phyloP scores from a whole-genome alignment of 352 stramenopile genomes.

The Phytopythium oedochilum region DNA sequence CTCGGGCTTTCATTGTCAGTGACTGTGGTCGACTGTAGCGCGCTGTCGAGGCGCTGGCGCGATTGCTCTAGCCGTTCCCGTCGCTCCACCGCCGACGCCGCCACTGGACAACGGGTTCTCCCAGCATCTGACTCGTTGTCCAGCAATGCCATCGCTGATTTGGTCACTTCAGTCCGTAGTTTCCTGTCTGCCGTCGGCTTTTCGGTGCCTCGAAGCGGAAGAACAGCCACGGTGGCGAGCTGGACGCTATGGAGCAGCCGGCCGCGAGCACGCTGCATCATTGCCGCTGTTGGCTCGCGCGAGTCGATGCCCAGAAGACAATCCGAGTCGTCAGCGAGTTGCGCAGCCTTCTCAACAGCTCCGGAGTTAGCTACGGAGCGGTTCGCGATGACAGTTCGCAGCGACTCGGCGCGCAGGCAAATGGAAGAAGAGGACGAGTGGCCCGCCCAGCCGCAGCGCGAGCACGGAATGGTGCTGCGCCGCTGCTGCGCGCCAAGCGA shows the following conservation, averaged over 20 bases:
- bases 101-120: not conserved
- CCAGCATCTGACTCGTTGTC: not conserved
- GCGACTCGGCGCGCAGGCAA: constrained; percentile 23
- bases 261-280: not conserved
- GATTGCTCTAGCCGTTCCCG: not conserved
- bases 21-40: not conserved
- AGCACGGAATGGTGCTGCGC: constrained; percentile 44
- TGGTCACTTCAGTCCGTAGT: not conserved
- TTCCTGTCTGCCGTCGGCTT: not conserved
- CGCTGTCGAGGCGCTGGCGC: not conserved
- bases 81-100: not conserved
- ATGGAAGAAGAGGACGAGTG: constrained; percentile 44
- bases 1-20: not conserved
- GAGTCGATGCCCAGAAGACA: not conserved
- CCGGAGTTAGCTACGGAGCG: too few relatives aligned
- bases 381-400: constrained; percentile 4
- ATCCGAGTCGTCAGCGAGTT: too few relatives aligned
- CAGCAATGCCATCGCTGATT: not conserved
- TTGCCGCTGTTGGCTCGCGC: not conserved
- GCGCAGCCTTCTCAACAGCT: too few relatives aligned
- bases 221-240: not conserved
- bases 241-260: not conserved
- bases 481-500: constrained; percentile 33
- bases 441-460: constrained; percentile 46
- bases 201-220: not conserved